A percentile compares a stretch with the other conserved stretches of the same genome.
These are phyloP conservation scores for Cercospora zeae-maydis DNA, from an alignment of 2,329 filamentous ascomycete species.

Conservation along the genomic window DNA sequence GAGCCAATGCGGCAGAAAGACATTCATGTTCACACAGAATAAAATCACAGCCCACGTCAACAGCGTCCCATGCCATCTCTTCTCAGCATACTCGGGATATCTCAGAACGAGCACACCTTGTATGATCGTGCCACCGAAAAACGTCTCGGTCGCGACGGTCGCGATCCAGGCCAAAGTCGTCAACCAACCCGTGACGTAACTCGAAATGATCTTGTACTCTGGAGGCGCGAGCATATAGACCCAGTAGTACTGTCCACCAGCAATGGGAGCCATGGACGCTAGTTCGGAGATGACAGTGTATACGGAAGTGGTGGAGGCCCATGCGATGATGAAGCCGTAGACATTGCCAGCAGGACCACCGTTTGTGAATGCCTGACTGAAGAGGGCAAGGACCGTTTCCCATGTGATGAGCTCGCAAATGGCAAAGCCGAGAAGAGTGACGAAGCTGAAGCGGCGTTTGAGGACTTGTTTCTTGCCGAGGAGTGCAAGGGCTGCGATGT, in stretches of 20 bases:
- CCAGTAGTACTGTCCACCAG: conserved; percentile 47
- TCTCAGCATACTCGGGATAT: conserved; percentile 36
- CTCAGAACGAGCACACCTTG: conserved; percentile 42
- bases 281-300: conserved; percentile 49
- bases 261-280: conserved; percentile 47
- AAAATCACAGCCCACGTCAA: conserved; percentile 41
- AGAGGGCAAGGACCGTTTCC: conserved; percentile 46
- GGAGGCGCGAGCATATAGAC: conserved; percentile 46
- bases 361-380: conserved; percentile 43
- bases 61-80: conserved; percentile 42
- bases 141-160: conserved; percentile 42
- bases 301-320: conserved; percentile 48
- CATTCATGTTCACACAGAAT: conserved; percentile 45
- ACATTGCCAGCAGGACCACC: conserved; percentile 49
- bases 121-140: conserved; percentile 43
- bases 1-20: conserved; percentile 45
- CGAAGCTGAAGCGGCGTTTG: conserved; percentile 43
- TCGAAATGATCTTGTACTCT: conserved; percentile 41
- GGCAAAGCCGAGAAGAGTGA: conserved; percentile 45
- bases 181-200: conserved; percentile 46
- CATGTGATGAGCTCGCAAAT: conserved; percentile 47
- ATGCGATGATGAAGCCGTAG: conserved; percentile 53
- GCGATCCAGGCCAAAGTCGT: conserved; percentile 45
- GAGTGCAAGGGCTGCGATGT: conserved; percentile 40
- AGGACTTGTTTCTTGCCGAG: conserved; percentile 48